Conservation (phyloP, 2,329 filamentous ascomycete genomes). For the Alternaria metachromatica region DNA sequence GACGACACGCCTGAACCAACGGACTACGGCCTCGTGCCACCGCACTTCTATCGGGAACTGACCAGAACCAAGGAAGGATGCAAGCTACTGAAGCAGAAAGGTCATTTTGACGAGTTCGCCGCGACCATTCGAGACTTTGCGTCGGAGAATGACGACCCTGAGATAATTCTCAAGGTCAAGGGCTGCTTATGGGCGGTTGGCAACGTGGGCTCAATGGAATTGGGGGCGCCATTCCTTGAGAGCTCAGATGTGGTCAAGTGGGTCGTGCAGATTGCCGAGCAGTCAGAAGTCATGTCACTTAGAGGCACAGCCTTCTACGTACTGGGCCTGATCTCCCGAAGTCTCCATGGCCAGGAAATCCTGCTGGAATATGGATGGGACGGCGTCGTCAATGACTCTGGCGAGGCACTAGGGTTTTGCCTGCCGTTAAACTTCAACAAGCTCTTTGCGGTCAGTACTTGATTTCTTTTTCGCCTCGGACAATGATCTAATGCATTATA, state of each 20-base stretch:
- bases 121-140: slow-evolving; percentile 86
- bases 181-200: slow-evolving; percentile 97
- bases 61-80: slow-evolving; percentile 93
- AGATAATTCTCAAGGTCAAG: slow-evolving; percentile 91
- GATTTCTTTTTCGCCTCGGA: neutral
- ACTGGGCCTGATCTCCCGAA: slow-evolving; percentile 88
- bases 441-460: slow-evolving; percentile 71
- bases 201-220: slow-evolving; percentile 97
- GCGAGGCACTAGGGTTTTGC: slow-evolving; percentile 84
- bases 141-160: slow-evolving; percentile 82
- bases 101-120: slow-evolving; percentile 94
- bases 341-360: slow-evolving; percentile 90
- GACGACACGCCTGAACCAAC: slow-evolving; percentile 56
- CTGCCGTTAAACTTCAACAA: slow-evolving; percentile 79
- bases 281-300: slow-evolving; percentile 87
- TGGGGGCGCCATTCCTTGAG: slow-evolving; percentile 92
- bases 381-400: slow-evolving; percentile 81
- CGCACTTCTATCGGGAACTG: slow-evolving; percentile 95
- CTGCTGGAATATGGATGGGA: slow-evolving; percentile 92
- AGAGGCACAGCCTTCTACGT: slow-evolving; percentile 97
- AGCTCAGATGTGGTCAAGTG: slow-evolving; percentile 84
- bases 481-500: slow-evolving; percentile 28
- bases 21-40: slow-evolving; percentile 74
- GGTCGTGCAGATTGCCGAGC: slow-evolving; percentile 87
- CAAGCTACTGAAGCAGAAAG: slow-evolving; percentile 85